Percentiles rank a stretch among this genome's conserved stretches.
These are phyloP conservation scores for Gossypium longicalyx DNA, from an alignment of 345 rosid species.

Conservation along the genomic window DNA sequence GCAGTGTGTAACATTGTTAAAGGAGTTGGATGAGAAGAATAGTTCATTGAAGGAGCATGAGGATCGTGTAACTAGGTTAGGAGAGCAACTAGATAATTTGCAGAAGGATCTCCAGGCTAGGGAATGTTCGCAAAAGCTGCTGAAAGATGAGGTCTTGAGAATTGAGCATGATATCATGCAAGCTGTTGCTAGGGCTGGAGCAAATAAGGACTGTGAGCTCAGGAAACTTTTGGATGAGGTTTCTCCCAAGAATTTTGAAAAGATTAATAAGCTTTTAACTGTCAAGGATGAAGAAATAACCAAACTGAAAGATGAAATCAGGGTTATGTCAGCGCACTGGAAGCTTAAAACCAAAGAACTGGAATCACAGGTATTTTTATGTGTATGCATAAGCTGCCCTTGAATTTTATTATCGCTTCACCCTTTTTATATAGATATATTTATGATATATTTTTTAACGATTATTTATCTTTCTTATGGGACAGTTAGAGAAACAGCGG, in stretches of 20 bases:
- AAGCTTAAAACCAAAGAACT: conserved; percentile 71
- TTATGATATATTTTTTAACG: background rate
- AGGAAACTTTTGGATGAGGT: conserved; percentile 53
- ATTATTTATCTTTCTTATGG: conserved; percentile 17
- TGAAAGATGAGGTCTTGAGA: conserved; percentile 72
- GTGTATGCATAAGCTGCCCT: background rate
- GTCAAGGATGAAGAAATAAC: conserved; percentile 70
- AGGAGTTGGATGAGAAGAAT: conserved; percentile 62
- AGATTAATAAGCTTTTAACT: conserved; percentile 48
- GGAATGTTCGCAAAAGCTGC: conserved; percentile 68
- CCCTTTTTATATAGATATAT: background rate
- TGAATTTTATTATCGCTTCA: background rate
- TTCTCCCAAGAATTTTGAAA: conserved; percentile 64
- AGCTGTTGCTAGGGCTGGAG: conserved; percentile 49
- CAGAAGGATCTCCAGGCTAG: conserved; percentile 70
- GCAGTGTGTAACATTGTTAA: conserved; percentile 50
- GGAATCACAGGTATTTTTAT: conserved; percentile 66
- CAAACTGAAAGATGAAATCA: conserved; percentile 66
- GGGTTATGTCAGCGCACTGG: conserved; percentile 80
- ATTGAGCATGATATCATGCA: conserved; percentile 66
- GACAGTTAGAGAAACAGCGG: conserved; percentile 80
- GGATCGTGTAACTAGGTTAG: conserved; percentile 58
- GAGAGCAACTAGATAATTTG: conserved; percentile 51
- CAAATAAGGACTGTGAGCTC: conserved; percentile 50
- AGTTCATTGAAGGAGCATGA: conserved; percentile 60